phyloP scores from a whole-genome alignment of 106 monocot species.

The Platanthera guangdongensis region DNA sequence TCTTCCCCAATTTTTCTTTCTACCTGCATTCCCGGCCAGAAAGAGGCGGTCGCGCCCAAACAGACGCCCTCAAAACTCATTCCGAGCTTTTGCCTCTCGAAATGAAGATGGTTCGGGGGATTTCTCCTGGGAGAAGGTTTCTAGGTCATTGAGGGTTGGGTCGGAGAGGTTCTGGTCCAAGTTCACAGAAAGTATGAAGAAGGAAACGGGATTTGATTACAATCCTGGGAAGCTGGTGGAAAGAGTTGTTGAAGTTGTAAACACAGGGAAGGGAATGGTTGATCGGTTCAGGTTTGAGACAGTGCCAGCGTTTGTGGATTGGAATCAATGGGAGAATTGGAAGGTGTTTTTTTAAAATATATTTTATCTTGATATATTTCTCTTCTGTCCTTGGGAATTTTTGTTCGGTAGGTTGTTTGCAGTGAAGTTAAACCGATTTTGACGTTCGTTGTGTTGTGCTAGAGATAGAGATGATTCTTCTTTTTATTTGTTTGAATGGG shows the following conservation, averaged over 20 bases:
- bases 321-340: slow-evolving; percentile 79
- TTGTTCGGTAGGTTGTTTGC: too few species aligned
- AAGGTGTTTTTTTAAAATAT: slow-evolving; percentile 33
- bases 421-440: too few species aligned
- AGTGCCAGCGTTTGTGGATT: slow-evolving; percentile 41
- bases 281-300: slow-evolving; percentile 25
- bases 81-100: slow-evolving; percentile 26
- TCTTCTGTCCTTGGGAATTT: too few species aligned
- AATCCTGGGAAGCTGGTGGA: slow-evolving; percentile 15
- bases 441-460: too few species aligned
- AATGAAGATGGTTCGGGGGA: slow-evolving; percentile 15
- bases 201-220: slow-evolving; percentile 56
- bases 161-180: slow-evolving; percentile 34
- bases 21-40: background rate
- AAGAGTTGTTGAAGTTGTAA: slow-evolving; percentile 11
- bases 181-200: slow-evolving; percentile 31
- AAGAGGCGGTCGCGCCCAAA: background rate
- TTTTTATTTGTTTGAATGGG: too few species aligned
- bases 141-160: slow-evolving; percentile 29
- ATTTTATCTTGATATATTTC: background rate
- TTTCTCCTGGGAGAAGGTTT: slow-evolving; percentile 42
- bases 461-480: too few species aligned
- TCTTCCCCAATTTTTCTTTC: background rate
- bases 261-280: slow-evolving; percentile 17
- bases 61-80: background rate